phyloP scores from a whole-genome alignment of 202 grass and related monocot species.

The Elaeis oleifera region DNA sequence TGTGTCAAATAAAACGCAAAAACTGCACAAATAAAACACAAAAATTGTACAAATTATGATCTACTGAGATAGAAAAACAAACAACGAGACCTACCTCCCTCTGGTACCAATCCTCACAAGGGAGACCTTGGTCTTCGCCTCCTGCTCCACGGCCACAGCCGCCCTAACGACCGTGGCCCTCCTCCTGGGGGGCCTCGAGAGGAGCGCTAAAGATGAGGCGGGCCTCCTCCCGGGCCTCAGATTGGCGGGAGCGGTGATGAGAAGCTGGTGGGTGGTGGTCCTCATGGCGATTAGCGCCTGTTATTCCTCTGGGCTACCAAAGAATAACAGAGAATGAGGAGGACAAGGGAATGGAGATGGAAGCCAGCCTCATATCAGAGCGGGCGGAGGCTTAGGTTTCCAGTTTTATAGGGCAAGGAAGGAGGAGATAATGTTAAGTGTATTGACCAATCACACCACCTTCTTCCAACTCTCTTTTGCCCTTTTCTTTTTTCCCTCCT shows the following conservation, averaged over 20 bases:
- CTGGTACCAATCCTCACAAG: conserved; percentile 90
- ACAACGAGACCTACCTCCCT: conserved; percentile 47
- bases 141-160: conserved; percentile 63
- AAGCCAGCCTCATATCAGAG: background rate
- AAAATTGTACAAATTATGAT: background rate
- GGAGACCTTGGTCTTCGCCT: conserved; percentile 64
- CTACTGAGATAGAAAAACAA: background rate
- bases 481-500: too few species aligned
- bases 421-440: conserved; percentile 62
- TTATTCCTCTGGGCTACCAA: background rate
- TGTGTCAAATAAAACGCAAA: background rate
- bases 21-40: background rate
- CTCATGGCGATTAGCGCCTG: conserved; percentile 40
- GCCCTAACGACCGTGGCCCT: conserved; percentile 35
- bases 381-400: conserved; percentile 5
- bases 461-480: background rate
- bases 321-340: conserved; percentile 3
- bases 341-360: background rate
- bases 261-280: conserved; percentile 40
- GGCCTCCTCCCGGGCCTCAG: conserved; percentile 3
- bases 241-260: conserved; percentile 20
- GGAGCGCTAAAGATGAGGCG: conserved; percentile 18
- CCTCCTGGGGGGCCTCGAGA: conserved; percentile 25
- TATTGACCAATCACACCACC: conserved; percentile 40
- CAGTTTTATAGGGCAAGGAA: conserved; percentile 10